Evolutionary conservation across 2,329 filamentous ascomycete species (phyloP).

Genomic region (Phoma sp.): DNA sequence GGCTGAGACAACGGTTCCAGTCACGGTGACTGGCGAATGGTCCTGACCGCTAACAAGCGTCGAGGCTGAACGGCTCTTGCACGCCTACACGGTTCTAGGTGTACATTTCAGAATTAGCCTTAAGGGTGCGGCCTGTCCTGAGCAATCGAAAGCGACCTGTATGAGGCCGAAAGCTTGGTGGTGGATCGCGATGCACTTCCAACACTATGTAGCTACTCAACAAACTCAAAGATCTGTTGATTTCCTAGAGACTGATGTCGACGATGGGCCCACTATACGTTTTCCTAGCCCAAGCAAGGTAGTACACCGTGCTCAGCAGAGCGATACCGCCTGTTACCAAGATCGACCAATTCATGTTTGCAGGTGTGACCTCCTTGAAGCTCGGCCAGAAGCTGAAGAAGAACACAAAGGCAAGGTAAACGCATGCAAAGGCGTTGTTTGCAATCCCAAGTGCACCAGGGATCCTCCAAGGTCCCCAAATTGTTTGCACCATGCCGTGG

Average conservation of each 20-base stretch:
- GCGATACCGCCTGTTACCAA: slow-evolving; percentile 28
- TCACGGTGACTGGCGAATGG: too few species aligned
- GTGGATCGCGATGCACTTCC: too few species aligned
- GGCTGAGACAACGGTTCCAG: too few species aligned
- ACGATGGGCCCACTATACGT: slow-evolving; percentile 37
- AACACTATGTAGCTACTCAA: too few species aligned
- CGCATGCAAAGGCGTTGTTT: slow-evolving; percentile 33
- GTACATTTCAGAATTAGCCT: too few species aligned
- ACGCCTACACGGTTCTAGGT: too few species aligned
- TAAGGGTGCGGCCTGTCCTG: too few species aligned
- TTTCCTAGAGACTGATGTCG: slow-evolving; percentile 18
- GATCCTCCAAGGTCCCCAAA: slow-evolving; percentile 36
- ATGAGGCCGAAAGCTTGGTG: too few species aligned
- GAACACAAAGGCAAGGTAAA: slow-evolving; percentile 31
- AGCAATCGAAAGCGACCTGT: too few species aligned
- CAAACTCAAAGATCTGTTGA: background rate
- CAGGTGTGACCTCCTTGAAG: slow-evolving; percentile 20
- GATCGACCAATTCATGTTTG: slow-evolving; percentile 39
- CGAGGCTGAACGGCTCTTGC: too few species aligned
- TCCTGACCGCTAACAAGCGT: too few species aligned
- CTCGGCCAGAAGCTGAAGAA: slow-evolving; percentile 42
- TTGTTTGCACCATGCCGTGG: slow-evolving; percentile 15
- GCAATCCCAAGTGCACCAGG: slow-evolving; percentile 25
- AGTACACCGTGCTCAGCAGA: slow-evolving; percentile 30
- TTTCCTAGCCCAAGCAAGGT: slow-evolving; percentile 31